A percentile compares a stretch with the other conserved stretches of the same genome.
phyloP scores from a whole-genome alignment of 257 asterid species.

The Haberlea rhodopensis region DNA sequence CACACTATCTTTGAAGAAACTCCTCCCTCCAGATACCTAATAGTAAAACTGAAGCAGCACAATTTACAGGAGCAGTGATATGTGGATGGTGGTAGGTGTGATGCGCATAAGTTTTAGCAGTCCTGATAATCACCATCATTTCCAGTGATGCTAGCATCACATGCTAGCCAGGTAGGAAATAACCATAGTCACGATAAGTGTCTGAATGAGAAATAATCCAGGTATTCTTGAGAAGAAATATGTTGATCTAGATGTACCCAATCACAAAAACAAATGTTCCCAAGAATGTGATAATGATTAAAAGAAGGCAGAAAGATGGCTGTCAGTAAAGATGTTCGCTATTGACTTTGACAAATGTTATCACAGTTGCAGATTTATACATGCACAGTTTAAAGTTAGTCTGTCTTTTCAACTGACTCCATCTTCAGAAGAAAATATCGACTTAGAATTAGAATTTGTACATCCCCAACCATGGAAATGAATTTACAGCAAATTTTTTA shows the following conservation, averaged over 20 bases:
- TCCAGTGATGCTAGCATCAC: constrained; percentile 14
- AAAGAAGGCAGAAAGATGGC: constrained; percentile 36
- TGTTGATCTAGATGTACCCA: constrained; percentile 27
- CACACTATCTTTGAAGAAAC: constrained; percentile 20
- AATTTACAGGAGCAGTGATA: constrained; percentile 9
- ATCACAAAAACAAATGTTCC: constrained; percentile 21
- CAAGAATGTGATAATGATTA: constrained; percentile 34
- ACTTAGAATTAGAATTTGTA: constrained; percentile 51
- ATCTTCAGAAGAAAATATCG: constrained; percentile 54
- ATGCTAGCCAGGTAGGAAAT: constrained; percentile 17
- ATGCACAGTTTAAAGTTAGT: constrained; percentile 51
- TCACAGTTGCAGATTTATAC: constrained; percentile 65
- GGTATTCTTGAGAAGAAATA: constrained; percentile 22
- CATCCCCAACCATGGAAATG: constrained; percentile 68
- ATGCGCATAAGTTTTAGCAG: constrained; percentile 5
- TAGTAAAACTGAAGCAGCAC: constrained; percentile 20
- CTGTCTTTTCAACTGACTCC: constrained; percentile 54
- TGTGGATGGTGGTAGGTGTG: neutral
- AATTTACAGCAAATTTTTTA: constrained; percentile 66
- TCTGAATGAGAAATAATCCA: constrained; percentile 24
- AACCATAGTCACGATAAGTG: constrained; percentile 20
- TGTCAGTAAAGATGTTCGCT: constrained; percentile 36
- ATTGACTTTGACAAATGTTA: constrained; percentile 53
- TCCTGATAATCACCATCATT: constrained; percentile 22
- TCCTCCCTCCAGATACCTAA: constrained; percentile 21